phyloP scores from a whole-genome alignment of 257 asterid genomes.

The Solanum piurae region DNA sequence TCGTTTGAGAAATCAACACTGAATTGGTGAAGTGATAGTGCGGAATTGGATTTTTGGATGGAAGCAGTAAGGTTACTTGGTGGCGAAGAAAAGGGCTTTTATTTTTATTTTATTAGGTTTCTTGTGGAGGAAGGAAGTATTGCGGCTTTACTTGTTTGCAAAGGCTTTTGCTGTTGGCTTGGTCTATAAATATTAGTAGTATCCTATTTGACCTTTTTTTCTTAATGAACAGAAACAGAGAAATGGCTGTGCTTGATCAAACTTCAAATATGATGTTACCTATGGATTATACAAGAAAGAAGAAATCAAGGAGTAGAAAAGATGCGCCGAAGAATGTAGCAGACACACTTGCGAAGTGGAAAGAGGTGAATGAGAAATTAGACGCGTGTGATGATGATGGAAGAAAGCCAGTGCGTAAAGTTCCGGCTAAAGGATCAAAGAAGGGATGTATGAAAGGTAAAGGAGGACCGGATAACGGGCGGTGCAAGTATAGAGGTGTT shows the following conservation, averaged over 20 bases:
- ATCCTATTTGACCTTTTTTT: background rate
- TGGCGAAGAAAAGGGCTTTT: background rate
- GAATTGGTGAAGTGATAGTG: background rate
- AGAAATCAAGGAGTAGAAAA: conserved; percentile 15
- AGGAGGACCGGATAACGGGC: conserved; percentile 16
- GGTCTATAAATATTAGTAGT: background rate
- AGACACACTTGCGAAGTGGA: conserved; percentile 25
- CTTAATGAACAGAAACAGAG: background rate
- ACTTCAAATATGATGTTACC: background rate
- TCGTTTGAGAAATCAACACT: background rate
- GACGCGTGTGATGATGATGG: background rate
- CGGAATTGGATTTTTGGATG: background rate
- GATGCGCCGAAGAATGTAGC: conserved; percentile 10
- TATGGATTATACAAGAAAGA: conserved; percentile 11
- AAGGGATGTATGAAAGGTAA: conserved; percentile 33
- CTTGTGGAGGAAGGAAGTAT: background rate
- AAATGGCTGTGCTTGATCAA: conserved; percentile 7
- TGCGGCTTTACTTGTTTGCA: background rate
- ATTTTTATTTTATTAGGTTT: background rate
- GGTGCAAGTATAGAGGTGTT: conserved; percentile 25
- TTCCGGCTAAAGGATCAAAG: conserved; percentile 35
- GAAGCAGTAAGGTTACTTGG: background rate
- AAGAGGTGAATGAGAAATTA: conserved; percentile 18
- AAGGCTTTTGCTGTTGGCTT: background rate
- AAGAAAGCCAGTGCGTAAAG: conserved; percentile 6